Evolutionary conservation across 1,139 yeast species (phyloP).

Genomic region (Kodamaea plutei): DNA sequence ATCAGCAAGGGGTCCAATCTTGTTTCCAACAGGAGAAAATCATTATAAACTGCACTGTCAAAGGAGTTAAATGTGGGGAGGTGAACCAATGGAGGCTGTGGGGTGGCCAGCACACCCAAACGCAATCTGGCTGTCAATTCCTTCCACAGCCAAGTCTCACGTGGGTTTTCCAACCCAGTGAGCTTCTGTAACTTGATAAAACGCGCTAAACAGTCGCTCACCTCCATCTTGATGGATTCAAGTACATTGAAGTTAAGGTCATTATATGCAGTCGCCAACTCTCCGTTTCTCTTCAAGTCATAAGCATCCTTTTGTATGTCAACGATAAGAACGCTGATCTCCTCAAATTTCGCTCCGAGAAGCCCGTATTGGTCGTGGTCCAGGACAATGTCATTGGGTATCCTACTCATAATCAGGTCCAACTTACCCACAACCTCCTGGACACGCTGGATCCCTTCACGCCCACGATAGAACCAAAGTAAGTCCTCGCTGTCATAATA

Average conservation of each 20-base stretch:
- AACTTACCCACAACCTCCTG: constrained; percentile 47
- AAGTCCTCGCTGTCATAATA: constrained; percentile 7
- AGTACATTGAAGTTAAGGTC: constrained; percentile 55
- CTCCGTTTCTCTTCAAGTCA: constrained; percentile 42
- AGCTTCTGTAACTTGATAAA: constrained; percentile 38
- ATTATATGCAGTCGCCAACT: constrained; percentile 52
- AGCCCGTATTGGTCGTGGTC: constrained; percentile 3
- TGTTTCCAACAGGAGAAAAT: constrained; percentile 27
- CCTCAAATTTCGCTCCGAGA: constrained; percentile 28
- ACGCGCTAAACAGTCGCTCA: constrained; percentile 40
- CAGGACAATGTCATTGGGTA: constrained; percentile 3
- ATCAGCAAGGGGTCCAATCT: constrained; percentile 50
- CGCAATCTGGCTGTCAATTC: constrained; percentile 36
- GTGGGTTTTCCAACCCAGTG: constrained; percentile 8
- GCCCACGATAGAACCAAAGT: constrained; percentile 6
- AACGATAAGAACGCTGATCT: constrained; percentile 36
- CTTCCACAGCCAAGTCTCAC: constrained; percentile 8
- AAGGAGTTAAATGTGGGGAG: constrained; percentile 31
- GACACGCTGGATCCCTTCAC: constrained; percentile 30
- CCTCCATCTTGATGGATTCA: constrained; percentile 47
- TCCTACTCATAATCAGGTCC: constrained; percentile 18
- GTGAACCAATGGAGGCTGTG: constrained; percentile 35
- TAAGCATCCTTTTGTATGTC: constrained; percentile 37
- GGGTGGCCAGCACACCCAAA: constrained; percentile 18
- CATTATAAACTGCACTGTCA: constrained; percentile 28